phyloP scores from a whole-genome alignment of 1,284 basidiomycete genomes.

The Apiotrichum domesticum region DNA sequence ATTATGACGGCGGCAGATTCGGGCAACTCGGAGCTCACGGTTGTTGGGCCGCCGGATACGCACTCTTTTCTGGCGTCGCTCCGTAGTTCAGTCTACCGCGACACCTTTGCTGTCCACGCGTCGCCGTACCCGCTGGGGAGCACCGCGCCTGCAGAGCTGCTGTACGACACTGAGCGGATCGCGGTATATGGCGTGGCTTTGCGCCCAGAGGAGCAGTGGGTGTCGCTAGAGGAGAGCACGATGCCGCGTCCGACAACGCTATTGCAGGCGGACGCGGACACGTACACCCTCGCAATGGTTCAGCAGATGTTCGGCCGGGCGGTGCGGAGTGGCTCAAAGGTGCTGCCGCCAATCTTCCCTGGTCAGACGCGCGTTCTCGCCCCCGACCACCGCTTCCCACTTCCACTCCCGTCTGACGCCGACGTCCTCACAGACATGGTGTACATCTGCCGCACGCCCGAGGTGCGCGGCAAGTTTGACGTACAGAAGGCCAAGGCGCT shows the following conservation, averaged over 20 bases:
- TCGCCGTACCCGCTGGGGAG: constrained; percentile 10
- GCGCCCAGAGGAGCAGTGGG: neutral
- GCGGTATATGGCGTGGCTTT: constrained; percentile 31
- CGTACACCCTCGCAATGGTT: constrained; percentile 13
- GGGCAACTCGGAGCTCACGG: constrained; percentile 54
- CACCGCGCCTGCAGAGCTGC: constrained; percentile 12
- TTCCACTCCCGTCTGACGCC: constrained; percentile 24
- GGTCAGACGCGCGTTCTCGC: constrained; percentile 2
- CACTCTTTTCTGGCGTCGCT: constrained; percentile 64
- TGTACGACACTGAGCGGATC: constrained; percentile 24
- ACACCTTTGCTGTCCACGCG: constrained; percentile 11
- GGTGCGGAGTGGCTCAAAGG: neutral
- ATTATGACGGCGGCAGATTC: constrained; percentile 78
- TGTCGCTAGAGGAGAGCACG: neutral
- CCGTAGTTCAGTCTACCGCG: constrained; percentile 31
- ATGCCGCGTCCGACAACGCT: constrained; percentile 4
- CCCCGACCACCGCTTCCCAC: constrained; percentile 19
- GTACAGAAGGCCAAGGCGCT: constrained; percentile 59
- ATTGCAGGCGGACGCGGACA: neutral
- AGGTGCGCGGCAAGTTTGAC: constrained; percentile 80
- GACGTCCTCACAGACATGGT: constrained; percentile 41
- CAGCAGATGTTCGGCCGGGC: constrained; percentile 24
- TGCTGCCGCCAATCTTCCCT: neutral
- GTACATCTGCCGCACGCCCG: constrained; percentile 72
- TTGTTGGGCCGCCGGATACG: constrained; percentile 68